These are phyloP conservation scores for Leavenworthia alabamica DNA, from an alignment of 345 rosid species.

Conservation along the genomic window DNA sequence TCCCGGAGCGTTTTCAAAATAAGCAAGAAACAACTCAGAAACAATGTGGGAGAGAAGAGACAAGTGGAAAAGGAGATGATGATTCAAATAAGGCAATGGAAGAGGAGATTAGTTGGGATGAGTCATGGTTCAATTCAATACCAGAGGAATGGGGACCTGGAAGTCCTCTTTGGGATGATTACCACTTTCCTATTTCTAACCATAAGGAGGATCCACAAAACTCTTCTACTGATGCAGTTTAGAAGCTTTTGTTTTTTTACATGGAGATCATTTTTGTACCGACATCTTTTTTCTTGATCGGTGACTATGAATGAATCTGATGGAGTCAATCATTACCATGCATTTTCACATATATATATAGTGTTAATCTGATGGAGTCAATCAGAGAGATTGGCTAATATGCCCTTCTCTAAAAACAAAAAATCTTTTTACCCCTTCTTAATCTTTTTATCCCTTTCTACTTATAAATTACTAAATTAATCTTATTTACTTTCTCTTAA, in stretches of 20 bases:
- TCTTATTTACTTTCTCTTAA: no score
- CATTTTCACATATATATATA: no score
- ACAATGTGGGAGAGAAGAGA: slow-evolving; percentile 5
- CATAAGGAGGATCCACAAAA: slow-evolving; percentile 33
- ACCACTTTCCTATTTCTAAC: slow-evolving; percentile 42
- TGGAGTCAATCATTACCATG: neutral
- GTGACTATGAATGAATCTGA: neutral
- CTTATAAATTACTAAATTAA: no score
- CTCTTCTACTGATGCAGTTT: slow-evolving; percentile 18
- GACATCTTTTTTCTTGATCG: slow-evolving; percentile 1
- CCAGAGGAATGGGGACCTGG: slow-evolving; percentile 88
- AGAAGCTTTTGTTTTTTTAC: neutral
- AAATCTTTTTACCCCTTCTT: no score
- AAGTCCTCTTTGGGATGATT: slow-evolving; percentile 90
- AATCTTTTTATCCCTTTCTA: no score
- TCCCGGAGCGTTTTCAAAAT: slow-evolving; percentile 70
- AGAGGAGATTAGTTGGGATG: slow-evolving; percentile 56
- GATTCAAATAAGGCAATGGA: slow-evolving; percentile 10
- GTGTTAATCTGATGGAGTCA: no score
- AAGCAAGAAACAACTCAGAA: slow-evolving; percentile 37
- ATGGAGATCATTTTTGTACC: slow-evolving; percentile 9
- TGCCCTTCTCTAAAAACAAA: no score
- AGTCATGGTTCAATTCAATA: slow-evolving; percentile 76
- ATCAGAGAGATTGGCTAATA: no score
- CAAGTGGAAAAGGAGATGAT: slow-evolving; percentile 18